These are phyloP conservation scores for Gossypium anomalum DNA, from an alignment of 345 rosid genomes.

Conservation along the genomic window DNA sequence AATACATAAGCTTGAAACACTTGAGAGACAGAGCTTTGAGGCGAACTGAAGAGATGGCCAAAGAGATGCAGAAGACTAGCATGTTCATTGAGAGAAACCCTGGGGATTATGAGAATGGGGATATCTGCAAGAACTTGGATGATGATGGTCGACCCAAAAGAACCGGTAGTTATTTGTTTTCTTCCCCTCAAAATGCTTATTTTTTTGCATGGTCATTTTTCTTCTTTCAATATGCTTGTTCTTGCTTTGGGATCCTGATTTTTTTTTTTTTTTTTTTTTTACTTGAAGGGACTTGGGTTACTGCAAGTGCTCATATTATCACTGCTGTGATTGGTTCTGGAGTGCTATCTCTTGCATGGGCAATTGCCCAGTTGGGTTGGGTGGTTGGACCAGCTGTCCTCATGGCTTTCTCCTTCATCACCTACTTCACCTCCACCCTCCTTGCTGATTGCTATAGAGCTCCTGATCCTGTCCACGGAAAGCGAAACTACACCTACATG, in stretches of 20 bases:
- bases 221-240: background rate
- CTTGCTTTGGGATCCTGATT: background rate
- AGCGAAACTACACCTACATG: conserved; percentile 83
- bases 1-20: background rate
- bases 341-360: conserved; percentile 82
- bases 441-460: conserved; percentile 76
- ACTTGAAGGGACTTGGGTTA: conserved; percentile 64
- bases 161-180: conserved; percentile 38
- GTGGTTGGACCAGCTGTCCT: conserved; percentile 69
- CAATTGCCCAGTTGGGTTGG: conserved; percentile 88
- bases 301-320: conserved; percentile 85
- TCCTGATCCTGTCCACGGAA: conserved; percentile 69
- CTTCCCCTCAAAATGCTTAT: background rate
- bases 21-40: background rate
- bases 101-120: conserved; percentile 27
- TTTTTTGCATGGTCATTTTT: background rate
- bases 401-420: conserved; percentile 60
- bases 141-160: conserved; percentile 70
- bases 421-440: conserved; percentile 71
- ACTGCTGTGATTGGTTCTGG: conserved; percentile 95
- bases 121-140: conserved; percentile 43
- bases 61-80: conserved; percentile 30
- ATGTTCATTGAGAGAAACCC: conserved; percentile 39
- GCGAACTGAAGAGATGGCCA: conserved; percentile 23
- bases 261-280: background rate